Base-by-base conservation (phyloP, 805 yeast genomes). In the Metschnikowia chrysomelidarum region DNA sequence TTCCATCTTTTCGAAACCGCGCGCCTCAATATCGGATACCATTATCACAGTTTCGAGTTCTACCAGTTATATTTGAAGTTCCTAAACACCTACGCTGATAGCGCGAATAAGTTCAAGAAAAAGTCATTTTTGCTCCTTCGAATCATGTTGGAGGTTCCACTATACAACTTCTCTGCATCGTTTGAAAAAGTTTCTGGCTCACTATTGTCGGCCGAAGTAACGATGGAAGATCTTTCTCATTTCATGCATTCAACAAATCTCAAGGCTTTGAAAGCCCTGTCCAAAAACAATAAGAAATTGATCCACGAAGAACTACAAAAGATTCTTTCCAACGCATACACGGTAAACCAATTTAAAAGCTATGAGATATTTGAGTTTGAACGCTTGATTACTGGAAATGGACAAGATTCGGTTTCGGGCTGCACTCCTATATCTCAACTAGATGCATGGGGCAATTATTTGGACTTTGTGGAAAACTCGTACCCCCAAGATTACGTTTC, bases 401-500 rank as follows among this genome's bases (percentile, higher is more conserved):
- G 30, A 15, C n/a, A n/a, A n/a, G n/a, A n/a, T n/a, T 69, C 67
- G 6, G 71, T 59, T 42, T 72, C 53, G 44, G 60, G 58, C 18
- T 63, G 68, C 1, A 50, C 57, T 10, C 41, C 52, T 6, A 38
- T 62, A 8, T 52, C 65, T 3, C 84, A 82, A 45, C 50, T 81
- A 14, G 72, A 69, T 13, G 64, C 60, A 8, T 82, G 95, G 78
- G 74, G 69, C 34, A 54, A 63, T 19, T 87, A 82, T 53, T 48
- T 83, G 23, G 71, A 70, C 43, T 75, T 67, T 38, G 58, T 76
- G 23, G 87, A 82, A 45, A 47, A 56, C 36, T 33, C 48, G 33
- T 48, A 56, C 15, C 59, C 50, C 12, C 28, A 18, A 6, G 21
- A 17, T 0, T 52, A 46, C 13, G 43, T 60, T 5, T 50, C 48